Base-by-base conservation (phyloP, 2,329 filamentous ascomycete genomes). In the Bipolaris victoriae region DNA sequence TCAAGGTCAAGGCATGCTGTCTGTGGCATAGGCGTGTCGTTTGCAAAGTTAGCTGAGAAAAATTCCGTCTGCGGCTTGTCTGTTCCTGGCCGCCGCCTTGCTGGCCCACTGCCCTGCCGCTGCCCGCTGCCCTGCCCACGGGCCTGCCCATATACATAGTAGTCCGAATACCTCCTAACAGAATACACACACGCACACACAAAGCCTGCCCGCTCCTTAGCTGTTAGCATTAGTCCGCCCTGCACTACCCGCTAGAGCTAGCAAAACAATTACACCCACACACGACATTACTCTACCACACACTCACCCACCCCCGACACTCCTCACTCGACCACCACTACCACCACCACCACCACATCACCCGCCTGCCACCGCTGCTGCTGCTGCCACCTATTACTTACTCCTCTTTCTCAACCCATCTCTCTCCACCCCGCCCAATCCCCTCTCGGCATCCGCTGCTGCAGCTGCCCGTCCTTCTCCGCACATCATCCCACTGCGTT, bases 11-110 rank as follows among this genome's bases (percentile, higher is more conserved):
- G 26, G 9, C 26, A 29, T 29, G 24, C 24, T 26, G 24, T 10
- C 9, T 29, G 26, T 29, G 54, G 49, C 36, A 53, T 48, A 37
- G 37, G 18, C 37, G 50, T 57, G 50, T 53, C 49, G 49, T 54
- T 49, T 49, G 55, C 47, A 57, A 57, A 53, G 53, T 57, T 54
- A 54, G 55, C 55, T 49, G 55, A 49, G 48, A 57, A 57, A 56
- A 57, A 57, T 57, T 49, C 39, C 29, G 50, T 40, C 49, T 49
- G 55, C 50, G 55, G 31, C 55, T 54, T 57, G 55, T 35, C 50
- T 54, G 55, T 57, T 57, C 55, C 55, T 57, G 55, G 55, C 20
- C 40, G 26, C 11, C 26, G 26, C 11, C 26, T 31, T 6, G 18
- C 5, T 45, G 33, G 55, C 16, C 37, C 39, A 44, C 54, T 41